Evolutionary conservation across 495 filamentous ascomycete genomes (phyloP).

Genomic region (Penicillium verhagenii): DNA sequence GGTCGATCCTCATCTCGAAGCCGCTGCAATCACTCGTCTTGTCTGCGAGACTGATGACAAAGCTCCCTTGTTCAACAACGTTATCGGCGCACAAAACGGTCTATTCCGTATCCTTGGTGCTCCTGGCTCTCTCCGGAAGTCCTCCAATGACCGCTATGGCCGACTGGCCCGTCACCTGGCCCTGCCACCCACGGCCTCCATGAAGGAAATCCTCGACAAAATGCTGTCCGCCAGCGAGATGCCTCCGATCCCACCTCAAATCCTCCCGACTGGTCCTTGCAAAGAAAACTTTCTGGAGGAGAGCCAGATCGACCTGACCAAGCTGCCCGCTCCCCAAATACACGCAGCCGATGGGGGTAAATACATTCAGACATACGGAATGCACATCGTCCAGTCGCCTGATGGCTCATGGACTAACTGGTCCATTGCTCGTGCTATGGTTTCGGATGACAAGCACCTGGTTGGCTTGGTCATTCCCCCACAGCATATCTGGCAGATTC

Average conservation of each 20-base stretch:
- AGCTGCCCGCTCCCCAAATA: slow-evolving; percentile 33
- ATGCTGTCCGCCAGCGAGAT: slow-evolving; percentile 24
- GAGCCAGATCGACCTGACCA: slow-evolving; percentile 35
- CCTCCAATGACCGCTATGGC: slow-evolving; percentile 26
- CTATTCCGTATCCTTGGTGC: slow-evolving; percentile 41
- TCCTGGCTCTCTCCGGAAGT: slow-evolving; percentile 26
- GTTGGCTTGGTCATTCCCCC: slow-evolving; percentile 29
- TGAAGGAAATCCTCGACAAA: slow-evolving; percentile 32
- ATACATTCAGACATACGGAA: slow-evolving; percentile 41
- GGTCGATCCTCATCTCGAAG: slow-evolving; percentile 39
- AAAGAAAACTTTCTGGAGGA: slow-evolving; percentile 35
- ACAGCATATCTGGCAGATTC: slow-evolving; percentile 38
- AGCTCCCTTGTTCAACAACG: slow-evolving; percentile 42
- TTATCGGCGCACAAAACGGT: slow-evolving; percentile 34
- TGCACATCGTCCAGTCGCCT: slow-evolving; percentile 38
- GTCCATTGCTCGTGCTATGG: slow-evolving; percentile 44
- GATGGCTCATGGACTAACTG: slow-evolving; percentile 43
- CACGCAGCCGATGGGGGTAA: slow-evolving; percentile 40
- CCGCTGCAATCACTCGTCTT: slow-evolving; percentile 34
- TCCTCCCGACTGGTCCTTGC: slow-evolving; percentile 28
- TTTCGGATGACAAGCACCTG: slow-evolving; percentile 31
- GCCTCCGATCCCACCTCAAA: slow-evolving; percentile 25
- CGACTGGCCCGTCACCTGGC: slow-evolving; percentile 36
- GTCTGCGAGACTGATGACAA: slow-evolving; percentile 41
- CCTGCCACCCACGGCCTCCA: slow-evolving; percentile 28